Conservation (phyloP, 2,329 filamentous ascomycete genomes). For the Sclerotinia trifoliorum region DNA sequence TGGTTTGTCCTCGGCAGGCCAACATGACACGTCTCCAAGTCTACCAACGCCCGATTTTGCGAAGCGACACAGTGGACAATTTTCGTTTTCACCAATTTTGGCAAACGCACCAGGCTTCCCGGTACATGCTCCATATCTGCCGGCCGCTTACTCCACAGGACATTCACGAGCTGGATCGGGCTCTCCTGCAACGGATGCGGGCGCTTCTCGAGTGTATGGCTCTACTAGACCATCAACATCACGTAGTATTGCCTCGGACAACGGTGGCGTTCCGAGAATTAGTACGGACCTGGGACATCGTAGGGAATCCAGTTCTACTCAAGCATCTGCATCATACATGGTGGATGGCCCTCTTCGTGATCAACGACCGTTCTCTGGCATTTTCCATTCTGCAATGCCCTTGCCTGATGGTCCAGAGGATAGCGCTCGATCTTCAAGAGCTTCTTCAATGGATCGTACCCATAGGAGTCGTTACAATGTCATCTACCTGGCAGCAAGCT, state of each 20-base stretch:
- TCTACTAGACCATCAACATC: constrained; percentile 55
- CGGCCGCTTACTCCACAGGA: constrained; percentile 48
- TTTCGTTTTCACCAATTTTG: constrained; percentile 58
- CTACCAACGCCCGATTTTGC: constrained; percentile 65
- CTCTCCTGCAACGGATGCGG: constrained; percentile 57
- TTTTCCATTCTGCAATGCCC: constrained; percentile 86
- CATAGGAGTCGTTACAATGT: constrained; percentile 63
- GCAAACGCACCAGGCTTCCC: constrained; percentile 48
- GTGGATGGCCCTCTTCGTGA: constrained; percentile 35
- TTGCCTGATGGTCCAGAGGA: constrained; percentile 65
- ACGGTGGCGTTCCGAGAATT: constrained; percentile 46
- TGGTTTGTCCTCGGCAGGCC: constrained; percentile 58
- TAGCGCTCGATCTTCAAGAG: constrained; percentile 54
- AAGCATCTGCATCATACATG: constrained; percentile 49
- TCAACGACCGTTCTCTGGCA: constrained; percentile 61
- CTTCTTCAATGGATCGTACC: constrained; percentile 58
- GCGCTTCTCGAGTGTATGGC: constrained; percentile 33
- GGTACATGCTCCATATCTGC: constrained; percentile 53
- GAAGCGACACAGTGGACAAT: constrained; percentile 64
- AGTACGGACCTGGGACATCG: constrained; percentile 52
- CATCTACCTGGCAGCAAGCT: constrained; percentile 85
- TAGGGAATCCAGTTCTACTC: constrained; percentile 56
- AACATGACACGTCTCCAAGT: constrained; percentile 56
- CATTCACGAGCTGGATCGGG: constrained; percentile 58
- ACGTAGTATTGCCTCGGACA: constrained; percentile 56